Percentiles rank a stretch among this genome's conserved stretches.
Conservation (phyloP, 345 rosid genomes). For the Lumnitzera littorea region DNA sequence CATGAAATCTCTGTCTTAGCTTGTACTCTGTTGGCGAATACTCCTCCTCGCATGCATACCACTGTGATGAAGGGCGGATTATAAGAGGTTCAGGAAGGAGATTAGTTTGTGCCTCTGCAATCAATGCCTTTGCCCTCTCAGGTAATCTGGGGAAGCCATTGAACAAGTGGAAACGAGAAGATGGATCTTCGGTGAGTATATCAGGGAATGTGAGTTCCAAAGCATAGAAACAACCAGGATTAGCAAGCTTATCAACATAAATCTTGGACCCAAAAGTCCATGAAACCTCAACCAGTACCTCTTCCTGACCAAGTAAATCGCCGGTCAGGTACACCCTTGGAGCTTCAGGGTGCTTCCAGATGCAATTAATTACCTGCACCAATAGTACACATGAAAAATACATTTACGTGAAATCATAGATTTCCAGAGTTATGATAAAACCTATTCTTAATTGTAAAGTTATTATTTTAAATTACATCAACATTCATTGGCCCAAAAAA, state of each 20-base stretch:
- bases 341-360: slow-evolving; percentile 82
- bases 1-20: slow-evolving; percentile 42
- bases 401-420: not conserved
- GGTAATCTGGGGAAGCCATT: slow-evolving; percentile 64
- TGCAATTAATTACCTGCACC: slow-evolving; percentile 65
- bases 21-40: slow-evolving; percentile 16
- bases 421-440: too few species aligned
- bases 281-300: slow-evolving; percentile 45
- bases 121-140: slow-evolving; percentile 55
- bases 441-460: too few species aligned
- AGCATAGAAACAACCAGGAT: slow-evolving; percentile 40
- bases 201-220: slow-evolving; percentile 48
- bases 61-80: slow-evolving; percentile 77
- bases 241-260: slow-evolving; percentile 47
- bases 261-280: slow-evolving; percentile 76
- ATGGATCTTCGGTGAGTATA: slow-evolving; percentile 54
- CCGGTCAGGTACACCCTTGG: slow-evolving; percentile 60
- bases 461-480: too few species aligned
- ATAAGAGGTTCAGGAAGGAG: slow-evolving; percentile 62
- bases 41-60: slow-evolving; percentile 70
- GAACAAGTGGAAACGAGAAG: slow-evolving; percentile 62
- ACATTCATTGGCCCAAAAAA: too few species aligned
- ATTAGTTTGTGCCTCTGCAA: slow-evolving; percentile 60
- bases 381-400: not conserved
- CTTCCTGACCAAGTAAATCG: slow-evolving; percentile 84